Evolutionary conservation across 345 rosid species (phyloP).

Genomic region (Arabidopsis suecica): DNA sequence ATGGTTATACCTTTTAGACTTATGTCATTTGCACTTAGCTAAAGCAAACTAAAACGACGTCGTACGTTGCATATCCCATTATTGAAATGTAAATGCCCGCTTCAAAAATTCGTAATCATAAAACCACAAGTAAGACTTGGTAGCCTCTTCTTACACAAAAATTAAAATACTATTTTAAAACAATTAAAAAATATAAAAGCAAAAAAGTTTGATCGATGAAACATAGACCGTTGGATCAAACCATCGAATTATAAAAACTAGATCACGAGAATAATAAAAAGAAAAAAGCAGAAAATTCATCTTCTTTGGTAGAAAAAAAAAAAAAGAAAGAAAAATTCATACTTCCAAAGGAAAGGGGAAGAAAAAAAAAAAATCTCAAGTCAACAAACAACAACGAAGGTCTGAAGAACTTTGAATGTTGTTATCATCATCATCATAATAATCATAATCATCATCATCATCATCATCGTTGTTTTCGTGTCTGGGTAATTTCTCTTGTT

Average conservation of each 20-base stretch:
- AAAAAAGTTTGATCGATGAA: slow-evolving; percentile 15
- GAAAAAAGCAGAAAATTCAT: slow-evolving; percentile 28
- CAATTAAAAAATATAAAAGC: background rate
- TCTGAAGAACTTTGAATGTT: slow-evolving; percentile 40
- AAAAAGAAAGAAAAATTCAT: slow-evolving; percentile 21
- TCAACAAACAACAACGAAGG: slow-evolving; percentile 68
- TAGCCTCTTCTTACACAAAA: background rate
- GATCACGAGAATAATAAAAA: slow-evolving; percentile 39
- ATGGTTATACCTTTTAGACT: too few species aligned
- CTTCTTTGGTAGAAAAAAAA: slow-evolving; percentile 14
- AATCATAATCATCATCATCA: slow-evolving; percentile 36
- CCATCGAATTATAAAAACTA: slow-evolving; percentile 33
- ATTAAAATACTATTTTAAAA: slow-evolving; percentile 1
- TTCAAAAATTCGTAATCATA: slow-evolving; percentile 1
- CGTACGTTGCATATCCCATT: background rate
- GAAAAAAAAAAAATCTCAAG: slow-evolving; percentile 40
- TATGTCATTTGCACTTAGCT: too few species aligned
- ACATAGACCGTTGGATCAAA: slow-evolving; percentile 43
- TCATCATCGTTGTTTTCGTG: slow-evolving; percentile 30
- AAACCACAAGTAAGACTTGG: slow-evolving; percentile 26
- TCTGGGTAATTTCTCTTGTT: slow-evolving; percentile 34
- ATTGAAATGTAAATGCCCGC: slow-evolving; percentile 5
- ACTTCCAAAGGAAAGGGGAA: slow-evolving; percentile 35
- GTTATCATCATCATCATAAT: slow-evolving; percentile 44
- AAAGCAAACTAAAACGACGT: background rate